Percentiles rank a stretch among this genome's conserved stretches.
phyloP scores from a whole-genome alignment of 2,329 filamentous ascomycete species.

The Volutella citrinella region DNA sequence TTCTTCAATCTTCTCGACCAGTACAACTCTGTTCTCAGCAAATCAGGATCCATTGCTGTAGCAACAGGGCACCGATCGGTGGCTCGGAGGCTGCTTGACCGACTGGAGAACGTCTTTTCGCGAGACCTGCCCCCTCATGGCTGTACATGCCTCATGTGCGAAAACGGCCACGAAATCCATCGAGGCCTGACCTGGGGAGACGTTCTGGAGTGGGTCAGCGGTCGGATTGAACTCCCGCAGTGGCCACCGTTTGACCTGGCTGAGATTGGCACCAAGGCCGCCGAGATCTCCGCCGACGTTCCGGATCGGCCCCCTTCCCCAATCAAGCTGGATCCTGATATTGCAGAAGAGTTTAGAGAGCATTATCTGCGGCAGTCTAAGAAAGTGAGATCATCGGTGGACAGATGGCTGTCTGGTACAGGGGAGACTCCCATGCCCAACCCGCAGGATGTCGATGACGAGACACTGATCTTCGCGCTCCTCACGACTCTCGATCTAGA shows the following conservation, averaged over 20 bases:
- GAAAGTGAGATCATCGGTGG: constrained; percentile 87
- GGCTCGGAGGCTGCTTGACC: constrained; percentile 83
- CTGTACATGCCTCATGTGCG: constrained; percentile 85
- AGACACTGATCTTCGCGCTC: constrained; percentile 91
- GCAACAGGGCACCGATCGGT: constrained; percentile 94
- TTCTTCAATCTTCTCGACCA: constrained; percentile 82
- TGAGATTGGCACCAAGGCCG: constrained; percentile 58
- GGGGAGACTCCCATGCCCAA: constrained; percentile 70
- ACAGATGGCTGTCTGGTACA: constrained; percentile 83
- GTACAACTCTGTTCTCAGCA: constrained; percentile 76
- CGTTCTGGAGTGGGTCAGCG: constrained; percentile 88
- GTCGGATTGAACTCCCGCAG: constrained; percentile 76
- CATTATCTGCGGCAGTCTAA: constrained; percentile 90
- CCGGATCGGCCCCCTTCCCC: constrained; percentile 58
- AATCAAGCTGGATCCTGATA: constrained; percentile 83
- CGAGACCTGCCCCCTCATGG: constrained; percentile 83
- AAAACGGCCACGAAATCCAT: constrained; percentile 57
- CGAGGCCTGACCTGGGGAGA: constrained; percentile 90
- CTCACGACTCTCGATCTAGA: constrained; percentile 77
- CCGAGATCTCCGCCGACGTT: constrained; percentile 58
- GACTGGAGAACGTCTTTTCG: constrained; percentile 91
- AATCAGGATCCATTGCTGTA: constrained; percentile 86
- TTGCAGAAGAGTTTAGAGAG: constrained; percentile 88
- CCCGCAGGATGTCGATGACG: constrained; percentile 88
- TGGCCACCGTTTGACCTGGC: constrained; percentile 87